Percentiles rank a stretch among this genome's conserved stretches.
Conservation (phyloP, 2,329 filamentous ascomycete genomes). For the Botrytis tulipae region DNA sequence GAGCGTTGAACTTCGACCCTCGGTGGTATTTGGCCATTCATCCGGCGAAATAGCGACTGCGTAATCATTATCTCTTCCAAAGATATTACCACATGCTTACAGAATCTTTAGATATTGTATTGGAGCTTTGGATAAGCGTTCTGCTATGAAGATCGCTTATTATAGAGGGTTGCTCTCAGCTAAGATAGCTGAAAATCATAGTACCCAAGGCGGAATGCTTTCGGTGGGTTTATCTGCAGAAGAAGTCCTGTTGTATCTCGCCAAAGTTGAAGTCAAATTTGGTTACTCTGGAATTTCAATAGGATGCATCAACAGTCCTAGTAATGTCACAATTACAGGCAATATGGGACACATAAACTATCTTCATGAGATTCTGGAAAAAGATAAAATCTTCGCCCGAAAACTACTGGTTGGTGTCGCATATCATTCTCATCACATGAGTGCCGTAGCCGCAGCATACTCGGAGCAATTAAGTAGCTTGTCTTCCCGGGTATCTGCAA, state of each 20-base stretch:
- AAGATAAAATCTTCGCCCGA: neutral
- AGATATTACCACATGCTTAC: neutral
- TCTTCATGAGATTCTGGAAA: neutral
- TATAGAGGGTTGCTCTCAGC: neutral
- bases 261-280: neutral
- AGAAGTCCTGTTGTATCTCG: neutral
- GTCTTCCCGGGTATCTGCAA: too few species aligned
- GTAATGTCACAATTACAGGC: slow-evolving; percentile 34
- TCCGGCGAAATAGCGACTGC: slow-evolving; percentile 45
- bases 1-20: slow-evolving; percentile 42
- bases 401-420: neutral
- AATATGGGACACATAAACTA: neutral
- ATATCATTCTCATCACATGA: slow-evolving; percentile 24
- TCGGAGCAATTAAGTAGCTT: neutral
- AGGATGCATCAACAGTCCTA: slow-evolving; percentile 36
- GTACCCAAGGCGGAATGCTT: neutral
- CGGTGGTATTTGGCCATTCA: slow-evolving; percentile 45
- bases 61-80: neutral
- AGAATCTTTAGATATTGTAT: slow-evolving; percentile 22
- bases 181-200: neutral
- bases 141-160: slow-evolving; percentile 17
- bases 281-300: slow-evolving; percentile 24
- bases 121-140: slow-evolving; percentile 33
- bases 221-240: slow-evolving; percentile 1
- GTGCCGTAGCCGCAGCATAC: neutral